Evolutionary conservation across 768 basidiomycete species (phyloP).

Genomic region (Russula vinacea): DNA sequence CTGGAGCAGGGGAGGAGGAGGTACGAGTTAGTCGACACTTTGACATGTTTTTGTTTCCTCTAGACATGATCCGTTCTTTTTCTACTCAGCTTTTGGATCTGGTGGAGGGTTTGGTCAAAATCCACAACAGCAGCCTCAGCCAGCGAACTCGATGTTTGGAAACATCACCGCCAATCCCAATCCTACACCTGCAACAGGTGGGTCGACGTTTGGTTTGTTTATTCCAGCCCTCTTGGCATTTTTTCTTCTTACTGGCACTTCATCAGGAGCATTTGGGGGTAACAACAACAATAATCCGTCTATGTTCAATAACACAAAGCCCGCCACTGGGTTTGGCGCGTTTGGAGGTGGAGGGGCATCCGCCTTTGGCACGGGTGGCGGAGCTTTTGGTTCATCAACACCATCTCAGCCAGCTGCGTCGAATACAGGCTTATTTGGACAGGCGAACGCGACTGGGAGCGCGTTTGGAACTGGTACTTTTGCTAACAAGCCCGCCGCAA

Average conservation of each 20-base stretch:
- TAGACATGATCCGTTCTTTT: slow-evolving; percentile 13
- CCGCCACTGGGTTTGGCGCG: slow-evolving; percentile 70
- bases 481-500: slow-evolving; percentile 41
- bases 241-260: slow-evolving; percentile 15
- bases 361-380: slow-evolving; percentile 48
- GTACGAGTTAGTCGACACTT: slow-evolving; percentile 24
- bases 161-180: slow-evolving; percentile 43
- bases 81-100: slow-evolving; percentile 37
- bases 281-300: slow-evolving; percentile 39
- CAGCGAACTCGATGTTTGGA: slow-evolving; percentile 81
- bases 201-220: slow-evolving; percentile 40
- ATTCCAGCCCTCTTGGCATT: slow-evolving; percentile 17
- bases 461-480: slow-evolving; percentile 41
- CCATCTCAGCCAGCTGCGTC: slow-evolving; percentile 39
- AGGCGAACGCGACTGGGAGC: slow-evolving; percentile 41
- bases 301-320: slow-evolving; percentile 66
- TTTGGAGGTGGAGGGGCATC: slow-evolving; percentile 60
- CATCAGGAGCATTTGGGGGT: slow-evolving; percentile 42
- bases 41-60: slow-evolving; percentile 28
- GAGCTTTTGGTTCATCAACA: slow-evolving; percentile 44
- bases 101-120: slow-evolving; percentile 55
- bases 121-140: slow-evolving; percentile 47
- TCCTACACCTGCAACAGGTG: slow-evolving; percentile 37
- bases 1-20: slow-evolving; percentile 56
- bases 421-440: slow-evolving; percentile 57